These are phyloP conservation scores for Gossypium trilobum DNA, from an alignment of 441 rosid genomes.

Conservation along the genomic window DNA sequence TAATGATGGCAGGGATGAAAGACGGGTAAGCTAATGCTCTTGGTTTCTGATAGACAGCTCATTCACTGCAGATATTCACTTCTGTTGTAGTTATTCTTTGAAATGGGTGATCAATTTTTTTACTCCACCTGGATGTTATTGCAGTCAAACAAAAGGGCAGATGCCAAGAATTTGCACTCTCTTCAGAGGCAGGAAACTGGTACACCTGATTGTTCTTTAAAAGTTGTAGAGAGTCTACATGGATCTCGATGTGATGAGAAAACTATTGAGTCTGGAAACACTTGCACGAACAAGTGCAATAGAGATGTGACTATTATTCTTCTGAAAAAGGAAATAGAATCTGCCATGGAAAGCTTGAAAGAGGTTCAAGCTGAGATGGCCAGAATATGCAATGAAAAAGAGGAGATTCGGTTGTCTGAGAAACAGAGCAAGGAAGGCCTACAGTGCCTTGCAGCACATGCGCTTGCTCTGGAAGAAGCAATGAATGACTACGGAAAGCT, in stretches of 20 bases:
- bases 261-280: constrained; percentile 20
- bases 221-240: constrained; percentile 24
- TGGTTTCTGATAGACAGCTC: constrained; percentile 14
- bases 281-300: constrained; percentile 26
- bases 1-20: constrained; percentile 28
- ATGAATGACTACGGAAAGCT: constrained; percentile 46
- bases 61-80: constrained; percentile 9
- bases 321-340: constrained; percentile 71
- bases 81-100: constrained; percentile 20
- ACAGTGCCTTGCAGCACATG: constrained; percentile 39
- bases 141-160: constrained; percentile 43
- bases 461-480: constrained; percentile 42
- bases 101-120: constrained; percentile 21
- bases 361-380: constrained; percentile 67
- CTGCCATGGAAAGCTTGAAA: constrained; percentile 69
- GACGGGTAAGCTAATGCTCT: constrained; percentile 50
- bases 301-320: constrained; percentile 55
- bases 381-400: constrained; percentile 54
- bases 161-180: constrained; percentile 12
- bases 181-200: constrained; percentile 26
- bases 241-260: constrained; percentile 24
- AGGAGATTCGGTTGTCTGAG: constrained; percentile 48
- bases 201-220: constrained; percentile 25
- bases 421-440: constrained; percentile 44
- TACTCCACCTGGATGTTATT: constrained; percentile 25